phyloP scores from a whole-genome alignment of 2,329 filamentous ascomycete genomes.

The Rutstroemia sp. region DNA sequence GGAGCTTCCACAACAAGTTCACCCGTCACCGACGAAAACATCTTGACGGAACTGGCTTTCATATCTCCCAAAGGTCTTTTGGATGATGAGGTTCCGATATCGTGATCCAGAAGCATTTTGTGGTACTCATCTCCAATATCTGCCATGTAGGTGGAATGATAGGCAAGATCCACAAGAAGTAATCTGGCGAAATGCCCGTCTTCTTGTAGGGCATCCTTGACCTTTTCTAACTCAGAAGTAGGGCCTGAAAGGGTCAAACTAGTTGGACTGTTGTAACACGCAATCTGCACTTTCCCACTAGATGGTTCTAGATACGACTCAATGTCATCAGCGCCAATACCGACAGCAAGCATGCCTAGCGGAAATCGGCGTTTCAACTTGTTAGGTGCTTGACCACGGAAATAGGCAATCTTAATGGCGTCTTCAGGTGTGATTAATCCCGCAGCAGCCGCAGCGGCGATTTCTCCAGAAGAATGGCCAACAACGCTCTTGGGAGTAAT shows the following conservation, averaged over 20 bases:
- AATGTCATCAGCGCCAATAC: slow-evolving; percentile 10
- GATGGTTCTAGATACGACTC: slow-evolving; percentile 1
- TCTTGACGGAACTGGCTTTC: slow-evolving; percentile 1
- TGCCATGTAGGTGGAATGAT: slow-evolving; percentile 24
- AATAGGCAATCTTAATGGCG: slow-evolving; percentile 14
- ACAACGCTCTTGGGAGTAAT: slow-evolving; percentile 33
- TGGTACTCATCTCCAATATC: slow-evolving; percentile 6
- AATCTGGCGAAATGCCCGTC: slow-evolving; percentile 16
- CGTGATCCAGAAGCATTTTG: not conserved
- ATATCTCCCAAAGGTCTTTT: not conserved
- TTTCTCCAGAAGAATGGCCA: slow-evolving; percentile 42
- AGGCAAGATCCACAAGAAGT: slow-evolving; percentile 21
- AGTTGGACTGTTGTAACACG: slow-evolving; percentile 26
- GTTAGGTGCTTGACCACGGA: slow-evolving; percentile 3
- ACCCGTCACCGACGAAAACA: slow-evolving; percentile 2
- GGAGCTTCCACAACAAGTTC: not conserved
- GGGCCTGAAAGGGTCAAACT: slow-evolving; percentile 24
- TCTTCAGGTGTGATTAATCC: slow-evolving; percentile 24
- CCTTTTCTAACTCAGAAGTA: not conserved
- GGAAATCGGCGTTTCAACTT: not conserved
- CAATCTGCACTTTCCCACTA: slow-evolving; percentile 11
- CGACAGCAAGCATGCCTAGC: slow-evolving; percentile 13
- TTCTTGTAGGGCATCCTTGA: slow-evolving; percentile 10
- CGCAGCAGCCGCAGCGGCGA: slow-evolving; percentile 38
- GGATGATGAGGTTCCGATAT: too few species aligned